Evolutionary conservation across 306 rosid genomes (phyloP).

Genomic region (Quercus agrifolia): DNA sequence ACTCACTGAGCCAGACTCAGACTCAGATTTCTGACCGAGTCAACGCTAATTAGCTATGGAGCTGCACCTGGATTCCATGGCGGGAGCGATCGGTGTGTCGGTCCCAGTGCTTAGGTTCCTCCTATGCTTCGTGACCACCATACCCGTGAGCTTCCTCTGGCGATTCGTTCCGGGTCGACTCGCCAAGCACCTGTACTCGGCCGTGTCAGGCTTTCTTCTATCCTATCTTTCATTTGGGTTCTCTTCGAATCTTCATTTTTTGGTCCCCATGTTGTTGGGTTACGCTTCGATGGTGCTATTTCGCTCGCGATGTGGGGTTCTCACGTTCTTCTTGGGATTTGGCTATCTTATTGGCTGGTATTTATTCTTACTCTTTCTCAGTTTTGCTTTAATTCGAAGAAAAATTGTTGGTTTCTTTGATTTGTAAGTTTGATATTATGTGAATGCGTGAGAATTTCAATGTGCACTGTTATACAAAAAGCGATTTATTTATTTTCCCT

Average conservation of each 20-base stretch:
- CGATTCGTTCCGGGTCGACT: slow-evolving; percentile 61
- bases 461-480: background rate
- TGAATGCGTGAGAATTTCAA: background rate
- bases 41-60: slow-evolving; percentile 47
- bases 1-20: background rate
- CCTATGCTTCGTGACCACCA: slow-evolving; percentile 77
- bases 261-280: slow-evolving; percentile 72
- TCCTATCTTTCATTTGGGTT: slow-evolving; percentile 84
- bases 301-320: slow-evolving; percentile 68
- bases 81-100: slow-evolving; percentile 72
- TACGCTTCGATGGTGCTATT: slow-evolving; percentile 75
- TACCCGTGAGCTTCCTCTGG: slow-evolving; percentile 75
- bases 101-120: slow-evolving; percentile 86
- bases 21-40: background rate
- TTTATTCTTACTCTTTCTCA: background rate
- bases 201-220: slow-evolving; percentile 59
- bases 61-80: slow-evolving; percentile 79
- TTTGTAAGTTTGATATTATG: background rate
- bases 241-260: slow-evolving; percentile 83
- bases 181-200: slow-evolving; percentile 74
- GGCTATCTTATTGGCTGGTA: slow-evolving; percentile 91
- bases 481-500: background rate
- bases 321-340: slow-evolving; percentile 74
- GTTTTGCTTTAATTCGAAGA: background rate
- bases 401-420: too few species aligned